Evolutionary conservation across 2,329 filamentous ascomycete genomes (phyloP).

Genomic region (Apiospora sp.): DNA sequence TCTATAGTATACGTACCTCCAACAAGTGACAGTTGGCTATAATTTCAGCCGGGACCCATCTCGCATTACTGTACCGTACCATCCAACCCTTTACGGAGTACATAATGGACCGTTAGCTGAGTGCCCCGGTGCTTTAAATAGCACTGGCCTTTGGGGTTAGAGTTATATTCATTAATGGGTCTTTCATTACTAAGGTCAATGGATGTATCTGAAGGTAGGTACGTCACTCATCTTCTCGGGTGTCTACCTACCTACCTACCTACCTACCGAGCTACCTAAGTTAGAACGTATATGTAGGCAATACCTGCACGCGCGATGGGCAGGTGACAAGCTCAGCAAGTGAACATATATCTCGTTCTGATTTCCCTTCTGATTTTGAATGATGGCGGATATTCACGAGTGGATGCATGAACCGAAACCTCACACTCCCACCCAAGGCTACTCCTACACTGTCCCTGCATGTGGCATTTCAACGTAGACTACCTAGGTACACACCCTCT

Average conservation of each 20-base stretch:
- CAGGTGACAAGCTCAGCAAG: not conserved
- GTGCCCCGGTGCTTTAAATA: not conserved
- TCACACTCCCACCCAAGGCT: not conserved
- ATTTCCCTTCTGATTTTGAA: not conserved
- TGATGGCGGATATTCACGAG: not conserved
- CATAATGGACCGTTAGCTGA: conserved; percentile 1
- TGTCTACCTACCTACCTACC: not conserved
- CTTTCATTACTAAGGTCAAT: too few species aligned
- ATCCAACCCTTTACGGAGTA: not conserved
- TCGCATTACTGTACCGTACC: not conserved
- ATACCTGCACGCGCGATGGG: not conserved
- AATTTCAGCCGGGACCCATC: not conserved
- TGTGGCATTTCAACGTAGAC: not conserved
- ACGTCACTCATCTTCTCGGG: not conserved
- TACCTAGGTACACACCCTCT: too few species aligned
- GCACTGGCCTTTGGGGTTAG: not conserved
- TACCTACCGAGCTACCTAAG: too few species aligned
- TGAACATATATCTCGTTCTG: not conserved
- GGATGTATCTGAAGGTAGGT: not conserved
- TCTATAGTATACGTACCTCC: not conserved
- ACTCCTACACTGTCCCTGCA: not conserved
- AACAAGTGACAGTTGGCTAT: not conserved
- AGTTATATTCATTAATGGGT: too few species aligned
- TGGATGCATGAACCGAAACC: not conserved
- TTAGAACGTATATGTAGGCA: too few species aligned